Conservation (phyloP, 495 filamentous ascomycete genomes). For the Penicillium crystallinum region DNA sequence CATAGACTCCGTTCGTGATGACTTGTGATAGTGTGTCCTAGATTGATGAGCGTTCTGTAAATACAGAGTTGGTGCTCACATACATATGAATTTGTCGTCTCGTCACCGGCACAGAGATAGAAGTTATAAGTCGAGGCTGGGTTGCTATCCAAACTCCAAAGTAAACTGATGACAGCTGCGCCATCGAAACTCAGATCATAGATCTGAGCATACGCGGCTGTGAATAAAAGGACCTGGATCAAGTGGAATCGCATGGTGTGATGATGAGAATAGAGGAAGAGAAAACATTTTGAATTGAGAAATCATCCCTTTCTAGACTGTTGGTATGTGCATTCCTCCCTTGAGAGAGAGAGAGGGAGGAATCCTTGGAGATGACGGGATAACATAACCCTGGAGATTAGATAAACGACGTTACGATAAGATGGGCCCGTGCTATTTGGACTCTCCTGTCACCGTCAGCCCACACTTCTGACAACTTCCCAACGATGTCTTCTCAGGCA, state of each 20-base stretch:
- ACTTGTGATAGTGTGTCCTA: slow-evolving; percentile 44
- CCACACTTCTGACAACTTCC: background rate
- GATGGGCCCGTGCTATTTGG: slow-evolving; percentile 1
- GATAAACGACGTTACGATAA: background rate
- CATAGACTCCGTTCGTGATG: slow-evolving; percentile 36
- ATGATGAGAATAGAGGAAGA: background rate
- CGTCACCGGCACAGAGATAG: slow-evolving; percentile 61
- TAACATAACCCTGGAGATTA: too few relatives aligned
- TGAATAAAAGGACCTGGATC: slow-evolving; percentile 34
- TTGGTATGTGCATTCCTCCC: slow-evolving; percentile 9
- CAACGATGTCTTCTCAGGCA: slow-evolving; percentile 28
- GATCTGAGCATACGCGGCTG: slow-evolving; percentile 51
- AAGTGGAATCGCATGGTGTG: slow-evolving; percentile 34
- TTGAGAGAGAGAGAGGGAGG: background rate
- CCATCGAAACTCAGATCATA: slow-evolving; percentile 46
- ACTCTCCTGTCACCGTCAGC: background rate
- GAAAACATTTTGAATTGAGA: background rate
- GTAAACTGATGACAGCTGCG: slow-evolving; percentile 42
- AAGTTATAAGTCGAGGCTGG: slow-evolving; percentile 55
- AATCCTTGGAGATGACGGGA: too few relatives aligned
- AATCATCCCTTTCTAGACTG: slow-evolving; percentile 6
- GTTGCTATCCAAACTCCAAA: slow-evolving; percentile 18
- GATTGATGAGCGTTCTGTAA: slow-evolving; percentile 6
- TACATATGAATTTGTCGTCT: slow-evolving; percentile 42
- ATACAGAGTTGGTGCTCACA: too few relatives aligned